A percentile compares a stretch with the other conserved stretches of the same genome.
These are phyloP conservation scores for Limonium bicolor DNA, from an alignment of 148 eudicot species.

Conservation along the genomic window DNA sequence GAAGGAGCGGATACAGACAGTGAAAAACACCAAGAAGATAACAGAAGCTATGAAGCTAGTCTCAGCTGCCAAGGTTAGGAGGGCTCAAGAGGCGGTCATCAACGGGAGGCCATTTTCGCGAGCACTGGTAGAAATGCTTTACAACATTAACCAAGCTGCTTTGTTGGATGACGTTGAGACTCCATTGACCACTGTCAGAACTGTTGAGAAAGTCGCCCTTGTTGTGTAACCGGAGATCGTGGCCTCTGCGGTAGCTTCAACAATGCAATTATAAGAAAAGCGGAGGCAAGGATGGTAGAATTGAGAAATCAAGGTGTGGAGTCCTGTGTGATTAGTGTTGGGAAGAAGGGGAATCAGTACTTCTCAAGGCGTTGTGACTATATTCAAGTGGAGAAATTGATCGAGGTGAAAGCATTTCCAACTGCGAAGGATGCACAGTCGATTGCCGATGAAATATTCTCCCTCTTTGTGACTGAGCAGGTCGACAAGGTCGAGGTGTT, in stretches of 20 bases:
- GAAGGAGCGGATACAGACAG: conserved; percentile 29
- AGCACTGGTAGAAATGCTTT: conserved; percentile 30
- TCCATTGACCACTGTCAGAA: conserved; percentile 39
- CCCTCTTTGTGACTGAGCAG: conserved; percentile 25
- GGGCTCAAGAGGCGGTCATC: conserved; percentile 61
- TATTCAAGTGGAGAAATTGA: conserved; percentile 31
- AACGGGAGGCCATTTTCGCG: conserved; percentile 46
- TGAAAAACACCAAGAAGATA: conserved; percentile 51
- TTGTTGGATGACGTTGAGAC: conserved; percentile 44
- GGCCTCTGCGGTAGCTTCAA: conserved; percentile 83
- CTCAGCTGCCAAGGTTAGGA: conserved; percentile 50
- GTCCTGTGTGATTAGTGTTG: conserved; percentile 44
- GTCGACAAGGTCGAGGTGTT: conserved; percentile 38
- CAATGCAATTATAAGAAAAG: conserved; percentile 27
- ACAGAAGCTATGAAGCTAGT: conserved; percentile 74
- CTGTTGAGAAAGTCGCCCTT: conserved; percentile 48
- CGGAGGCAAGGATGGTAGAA: conserved; percentile 37
- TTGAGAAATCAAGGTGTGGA: conserved; percentile 30
- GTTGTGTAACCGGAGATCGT: conserved; percentile 45
- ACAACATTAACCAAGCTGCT: conserved; percentile 25
- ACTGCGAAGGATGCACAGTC: conserved; percentile 12
- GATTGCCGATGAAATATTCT: conserved; percentile 15
- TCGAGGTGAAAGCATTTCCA: conserved; percentile 10
- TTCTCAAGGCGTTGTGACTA: conserved; percentile 19
- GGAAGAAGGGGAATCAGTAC: conserved; percentile 58